phyloP scores from a whole-genome alignment of 2,329 filamentous ascomycete species.

The Neospermospora avenae region DNA sequence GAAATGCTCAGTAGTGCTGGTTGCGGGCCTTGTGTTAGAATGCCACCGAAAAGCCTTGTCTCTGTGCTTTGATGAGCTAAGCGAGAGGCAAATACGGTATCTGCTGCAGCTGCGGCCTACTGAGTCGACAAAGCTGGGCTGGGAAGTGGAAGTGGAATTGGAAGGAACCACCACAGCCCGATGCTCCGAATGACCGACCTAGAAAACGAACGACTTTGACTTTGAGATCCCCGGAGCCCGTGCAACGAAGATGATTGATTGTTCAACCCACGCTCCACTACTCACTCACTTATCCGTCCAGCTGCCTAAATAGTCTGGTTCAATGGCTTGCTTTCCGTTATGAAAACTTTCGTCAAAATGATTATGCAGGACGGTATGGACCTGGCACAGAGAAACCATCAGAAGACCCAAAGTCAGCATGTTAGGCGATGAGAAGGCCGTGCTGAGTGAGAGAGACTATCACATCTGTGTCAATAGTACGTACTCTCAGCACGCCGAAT shows the following conservation, averaged over 20 bases:
- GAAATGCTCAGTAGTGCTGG: not conserved
- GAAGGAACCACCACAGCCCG: not conserved
- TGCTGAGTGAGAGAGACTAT: not conserved
- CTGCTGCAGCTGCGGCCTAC: constrained; percentile 8
- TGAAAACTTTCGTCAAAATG: not conserved
- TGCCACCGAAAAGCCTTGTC: not conserved
- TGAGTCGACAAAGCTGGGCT: not conserved
- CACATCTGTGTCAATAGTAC: constrained; percentile 18
- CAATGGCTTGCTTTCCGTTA: not conserved
- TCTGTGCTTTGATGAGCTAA: not conserved
- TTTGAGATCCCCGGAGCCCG: not conserved
- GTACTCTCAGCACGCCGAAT: constrained; percentile 11
- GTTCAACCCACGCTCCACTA: not conserved
- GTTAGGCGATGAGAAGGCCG: not conserved
- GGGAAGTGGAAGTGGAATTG: too few relatives aligned
- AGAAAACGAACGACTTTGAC: not conserved
- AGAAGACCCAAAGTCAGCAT: not conserved
- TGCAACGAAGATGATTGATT: not conserved
- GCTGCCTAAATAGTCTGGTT: constrained; percentile 3
- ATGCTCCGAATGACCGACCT: not conserved
- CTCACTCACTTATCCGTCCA: not conserved
- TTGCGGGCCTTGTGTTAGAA: constrained; percentile 4
- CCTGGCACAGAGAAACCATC: not conserved
- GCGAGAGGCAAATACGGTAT: constrained; percentile 2
- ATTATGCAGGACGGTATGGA: not conserved